Evolutionary conservation across 768 basidiomycete species (phyloP).

Genomic region (Cyclocybe aegerita): DNA sequence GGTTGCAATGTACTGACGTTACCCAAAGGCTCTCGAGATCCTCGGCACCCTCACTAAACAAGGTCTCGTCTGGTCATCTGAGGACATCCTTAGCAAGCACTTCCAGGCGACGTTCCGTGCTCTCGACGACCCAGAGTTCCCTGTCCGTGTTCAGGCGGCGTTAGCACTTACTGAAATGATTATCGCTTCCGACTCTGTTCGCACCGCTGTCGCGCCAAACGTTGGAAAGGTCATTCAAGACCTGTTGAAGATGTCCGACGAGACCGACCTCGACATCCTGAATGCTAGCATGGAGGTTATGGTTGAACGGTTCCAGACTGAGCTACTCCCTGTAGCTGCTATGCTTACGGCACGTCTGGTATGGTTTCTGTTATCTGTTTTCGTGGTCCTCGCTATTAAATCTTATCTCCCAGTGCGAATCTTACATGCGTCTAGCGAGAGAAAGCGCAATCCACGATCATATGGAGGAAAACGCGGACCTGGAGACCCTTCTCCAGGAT

Average conservation of each 20-base stretch:
- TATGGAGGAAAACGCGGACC: conserved; percentile 47
- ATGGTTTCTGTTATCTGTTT: conserved; percentile 24
- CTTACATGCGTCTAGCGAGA: conserved; percentile 75
- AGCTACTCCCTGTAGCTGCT: conserved; percentile 82
- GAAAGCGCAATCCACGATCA: conserved; percentile 64
- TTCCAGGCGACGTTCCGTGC: conserved; percentile 66
- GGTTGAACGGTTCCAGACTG: conserved; percentile 82
- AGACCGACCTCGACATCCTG: conserved; percentile 85
- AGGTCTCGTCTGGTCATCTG: conserved; percentile 67
- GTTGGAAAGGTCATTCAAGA: conserved; percentile 90
- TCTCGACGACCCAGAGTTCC: conserved; percentile 77
- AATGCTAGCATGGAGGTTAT: conserved; percentile 83
- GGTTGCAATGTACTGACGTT: conserved; percentile 1
- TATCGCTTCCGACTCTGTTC: conserved; percentile 61
- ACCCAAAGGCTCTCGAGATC: conserved; percentile 72
- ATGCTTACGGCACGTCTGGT: conserved; percentile 79
- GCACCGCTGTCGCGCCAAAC: conserved; percentile 65
- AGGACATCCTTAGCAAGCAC: conserved; percentile 68
- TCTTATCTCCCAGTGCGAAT: conserved; percentile 57
- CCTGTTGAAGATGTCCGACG: conserved; percentile 86
- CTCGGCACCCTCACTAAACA: conserved; percentile 71
- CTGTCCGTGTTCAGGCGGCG: conserved; percentile 82
- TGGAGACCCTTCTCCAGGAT: conserved; percentile 54
- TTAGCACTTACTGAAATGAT: conserved; percentile 81
- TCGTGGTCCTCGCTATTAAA: background rate